Evolutionary conservation across 2,329 filamentous ascomycete genomes (phyloP).

Genomic region (Chrysoporthe deuterocubensis): DNA sequence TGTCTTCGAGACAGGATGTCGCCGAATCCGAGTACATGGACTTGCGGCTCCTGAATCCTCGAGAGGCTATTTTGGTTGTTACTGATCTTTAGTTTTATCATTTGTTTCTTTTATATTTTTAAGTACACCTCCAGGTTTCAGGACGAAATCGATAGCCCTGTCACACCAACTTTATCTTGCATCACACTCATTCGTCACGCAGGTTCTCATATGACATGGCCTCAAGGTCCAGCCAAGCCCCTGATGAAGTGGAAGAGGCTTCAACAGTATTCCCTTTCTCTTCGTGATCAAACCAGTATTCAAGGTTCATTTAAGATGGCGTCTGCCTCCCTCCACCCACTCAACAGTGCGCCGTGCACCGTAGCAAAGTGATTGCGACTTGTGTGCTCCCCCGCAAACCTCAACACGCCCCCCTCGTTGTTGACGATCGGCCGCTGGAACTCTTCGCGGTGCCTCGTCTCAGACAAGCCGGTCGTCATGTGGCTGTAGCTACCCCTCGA

Average conservation of each 20-base stretch:
- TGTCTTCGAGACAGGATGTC: too few relatives aligned
- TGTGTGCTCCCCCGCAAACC: constrained; percentile 23
- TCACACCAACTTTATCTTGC: background rate
- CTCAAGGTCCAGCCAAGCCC: background rate
- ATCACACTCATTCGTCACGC: background rate
- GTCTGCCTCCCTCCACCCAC: constrained; percentile 21
- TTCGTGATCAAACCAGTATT: background rate
- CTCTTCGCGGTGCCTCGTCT: constrained; percentile 10
- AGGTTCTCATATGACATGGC: background rate
- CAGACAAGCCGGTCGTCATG: constrained; percentile 17
- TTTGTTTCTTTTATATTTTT: background rate
- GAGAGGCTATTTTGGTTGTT: background rate
- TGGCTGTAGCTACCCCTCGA: constrained; percentile 23
- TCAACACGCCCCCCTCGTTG: constrained; percentile 5
- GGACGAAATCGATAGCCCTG: background rate
- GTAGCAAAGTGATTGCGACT: constrained; percentile 23
- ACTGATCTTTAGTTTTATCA: background rate
- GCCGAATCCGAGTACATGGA: too few relatives aligned
- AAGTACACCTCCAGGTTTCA: background rate
- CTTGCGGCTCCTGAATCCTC: too few relatives aligned
- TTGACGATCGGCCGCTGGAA: constrained; percentile 17
- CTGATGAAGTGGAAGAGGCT: background rate
- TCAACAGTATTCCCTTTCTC: background rate
- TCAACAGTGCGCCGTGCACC: constrained; percentile 20
- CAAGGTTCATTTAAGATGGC: background rate